Conservation (phyloP, 192 early-diverging fungal species). For the Hyaloraphidium curvatum region DNA sequence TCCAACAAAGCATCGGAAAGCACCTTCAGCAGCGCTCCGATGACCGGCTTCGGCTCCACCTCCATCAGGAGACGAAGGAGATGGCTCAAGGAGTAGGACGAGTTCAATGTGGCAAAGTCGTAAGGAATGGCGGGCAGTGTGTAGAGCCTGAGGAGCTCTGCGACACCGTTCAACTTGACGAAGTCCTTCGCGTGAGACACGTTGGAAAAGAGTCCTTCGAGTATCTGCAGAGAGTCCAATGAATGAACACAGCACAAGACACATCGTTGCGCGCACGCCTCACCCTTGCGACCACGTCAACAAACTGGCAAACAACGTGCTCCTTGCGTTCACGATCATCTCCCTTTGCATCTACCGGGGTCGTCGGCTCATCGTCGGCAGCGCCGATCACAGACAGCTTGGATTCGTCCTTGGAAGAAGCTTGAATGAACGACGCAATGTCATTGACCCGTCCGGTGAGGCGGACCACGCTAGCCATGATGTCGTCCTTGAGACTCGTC, state of each 20-base stretch:
- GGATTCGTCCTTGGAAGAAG: neutral
- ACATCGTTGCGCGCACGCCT: slow-evolving; percentile 1
- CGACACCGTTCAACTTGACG: slow-evolving; percentile 37
- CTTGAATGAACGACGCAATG: neutral
- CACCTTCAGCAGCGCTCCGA: slow-evolving; percentile 25
- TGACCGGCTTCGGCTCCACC: slow-evolving; percentile 28
- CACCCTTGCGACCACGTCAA: slow-evolving; percentile 47
- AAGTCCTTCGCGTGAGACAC: slow-evolving; percentile 52
- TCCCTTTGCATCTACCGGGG: neutral
- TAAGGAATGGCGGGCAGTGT: slow-evolving; percentile 46
- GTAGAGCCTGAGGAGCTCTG: slow-evolving; percentile 40
- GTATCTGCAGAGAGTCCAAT: slow-evolving; percentile 26
- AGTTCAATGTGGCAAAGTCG: slow-evolving; percentile 41
- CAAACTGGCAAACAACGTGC: slow-evolving; percentile 27
- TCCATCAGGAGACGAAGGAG: slow-evolving; percentile 52
- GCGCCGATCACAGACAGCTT: neutral
- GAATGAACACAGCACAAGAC: neutral
- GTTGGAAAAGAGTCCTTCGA: slow-evolving; percentile 74
- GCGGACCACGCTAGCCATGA: slow-evolving; percentile 39
- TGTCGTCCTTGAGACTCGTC: slow-evolving; percentile 52
- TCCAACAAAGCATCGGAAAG: slow-evolving; percentile 3
- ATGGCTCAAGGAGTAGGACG: slow-evolving; percentile 46
- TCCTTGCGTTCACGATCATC: slow-evolving; percentile 14
- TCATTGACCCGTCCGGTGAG: neutral
- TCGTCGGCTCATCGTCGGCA: too few species aligned